Evolutionary conservation across 129 eudicot genomes (phyloP).

Genomic region (Mikania micrantha): DNA sequence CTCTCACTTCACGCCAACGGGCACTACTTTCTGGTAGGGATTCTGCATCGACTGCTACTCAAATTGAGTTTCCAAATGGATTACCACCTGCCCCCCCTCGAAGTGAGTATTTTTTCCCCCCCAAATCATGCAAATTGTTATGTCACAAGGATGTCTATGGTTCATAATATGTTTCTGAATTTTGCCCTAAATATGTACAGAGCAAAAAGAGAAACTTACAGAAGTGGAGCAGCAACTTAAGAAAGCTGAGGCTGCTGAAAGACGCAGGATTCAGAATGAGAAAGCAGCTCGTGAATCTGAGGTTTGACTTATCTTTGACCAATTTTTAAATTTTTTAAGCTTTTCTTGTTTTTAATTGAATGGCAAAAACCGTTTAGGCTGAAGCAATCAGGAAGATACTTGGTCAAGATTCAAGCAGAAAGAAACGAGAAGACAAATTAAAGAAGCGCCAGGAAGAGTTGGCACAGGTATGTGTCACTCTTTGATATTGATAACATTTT

Average conservation of each 20-base stretch:
- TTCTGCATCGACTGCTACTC: slow-evolving; percentile 47
- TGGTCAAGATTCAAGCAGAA: slow-evolving; percentile 90
- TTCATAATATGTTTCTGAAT: not conserved
- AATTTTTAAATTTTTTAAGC: not conserved
- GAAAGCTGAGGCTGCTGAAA: slow-evolving; percentile 94
- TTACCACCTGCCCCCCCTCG: slow-evolving; percentile 92
- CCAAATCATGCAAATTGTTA: not conserved
- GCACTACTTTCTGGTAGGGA: slow-evolving; percentile 70
- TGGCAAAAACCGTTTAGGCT: slow-evolving; percentile 42
- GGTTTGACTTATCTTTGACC: slow-evolving; percentile 35
- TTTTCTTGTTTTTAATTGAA: not conserved
- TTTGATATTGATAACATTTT: not conserved
- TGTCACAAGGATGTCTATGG: not conserved
- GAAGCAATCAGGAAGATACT: slow-evolving; percentile 96
- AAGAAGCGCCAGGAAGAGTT: slow-evolving; percentile 92
- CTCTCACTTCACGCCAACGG: slow-evolving; percentile 79
- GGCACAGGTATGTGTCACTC: slow-evolving; percentile 56
- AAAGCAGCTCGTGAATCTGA: slow-evolving; percentile 92
- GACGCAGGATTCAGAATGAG: slow-evolving; percentile 81
- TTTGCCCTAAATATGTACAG: slow-evolving; percentile 29
- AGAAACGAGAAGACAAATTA: slow-evolving; percentile 85
- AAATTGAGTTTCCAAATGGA: slow-evolving; percentile 89
- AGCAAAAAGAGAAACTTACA: slow-evolving; percentile 79
- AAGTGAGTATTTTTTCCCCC: slow-evolving; percentile 36
- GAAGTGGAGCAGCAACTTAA: slow-evolving; percentile 93